Evolutionary conservation across 495 filamentous ascomycete genomes (phyloP).

Genomic region (Lindgomyces ingoldianus): DNA sequence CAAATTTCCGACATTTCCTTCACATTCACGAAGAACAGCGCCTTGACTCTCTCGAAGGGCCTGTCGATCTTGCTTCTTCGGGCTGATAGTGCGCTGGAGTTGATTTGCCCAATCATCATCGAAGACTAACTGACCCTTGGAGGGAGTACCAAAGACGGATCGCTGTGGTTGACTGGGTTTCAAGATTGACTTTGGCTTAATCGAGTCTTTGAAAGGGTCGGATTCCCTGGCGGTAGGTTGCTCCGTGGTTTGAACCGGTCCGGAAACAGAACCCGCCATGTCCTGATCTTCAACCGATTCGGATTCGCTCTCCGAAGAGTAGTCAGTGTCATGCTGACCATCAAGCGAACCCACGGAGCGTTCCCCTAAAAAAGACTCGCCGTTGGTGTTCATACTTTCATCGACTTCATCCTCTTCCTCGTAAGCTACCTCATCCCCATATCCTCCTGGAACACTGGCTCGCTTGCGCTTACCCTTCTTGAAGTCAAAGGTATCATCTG

Average conservation of each 20-base stretch:
- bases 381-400: constrained; percentile 18
- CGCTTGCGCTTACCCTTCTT: constrained; percentile 55
- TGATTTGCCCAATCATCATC: constrained; percentile 85
- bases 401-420: constrained; percentile 53
- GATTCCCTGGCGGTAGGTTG: constrained; percentile 41
- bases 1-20: constrained; percentile 36
- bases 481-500: constrained; percentile 82
- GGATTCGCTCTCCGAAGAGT: constrained; percentile 70
- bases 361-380: constrained; percentile 86
- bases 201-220: constrained; percentile 44
- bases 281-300: constrained; percentile 65
- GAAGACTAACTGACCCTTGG: constrained; percentile 49
- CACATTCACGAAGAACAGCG: constrained; percentile 52
- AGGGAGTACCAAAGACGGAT: constrained; percentile 37
- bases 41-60: constrained; percentile 62
- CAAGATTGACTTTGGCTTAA: constrained; percentile 52
- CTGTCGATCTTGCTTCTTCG: constrained; percentile 79
- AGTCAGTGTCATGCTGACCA: constrained; percentile 65
- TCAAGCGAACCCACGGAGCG: constrained; percentile 79
- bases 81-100: constrained; percentile 87
- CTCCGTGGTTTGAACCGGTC: constrained; percentile 67
- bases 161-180: constrained; percentile 42
- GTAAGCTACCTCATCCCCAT: constrained; percentile 60
- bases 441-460: constrained; percentile 74
- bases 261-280: constrained; percentile 73